These are phyloP conservation scores for Penicillium riverlandense DNA, from an alignment of 495 filamentous ascomycete genomes.

Conservation along the genomic window DNA sequence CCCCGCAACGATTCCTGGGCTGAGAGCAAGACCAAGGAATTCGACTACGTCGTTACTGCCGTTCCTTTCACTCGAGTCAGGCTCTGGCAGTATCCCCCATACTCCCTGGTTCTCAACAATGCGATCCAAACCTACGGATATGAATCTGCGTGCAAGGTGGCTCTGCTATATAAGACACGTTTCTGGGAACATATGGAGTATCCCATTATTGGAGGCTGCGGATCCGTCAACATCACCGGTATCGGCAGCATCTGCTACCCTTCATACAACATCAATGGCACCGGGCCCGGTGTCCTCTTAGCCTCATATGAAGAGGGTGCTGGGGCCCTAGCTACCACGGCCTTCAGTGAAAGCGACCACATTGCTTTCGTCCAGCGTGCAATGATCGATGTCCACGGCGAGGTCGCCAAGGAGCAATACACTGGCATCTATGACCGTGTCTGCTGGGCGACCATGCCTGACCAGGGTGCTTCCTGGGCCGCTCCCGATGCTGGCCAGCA, in stretches of 20 bases:
- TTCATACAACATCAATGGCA: slow-evolving; percentile 51
- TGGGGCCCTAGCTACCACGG: slow-evolving; percentile 35
- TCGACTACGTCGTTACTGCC: slow-evolving; percentile 25
- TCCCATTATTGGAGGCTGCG: slow-evolving; percentile 57
- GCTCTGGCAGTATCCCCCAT: slow-evolving; percentile 19
- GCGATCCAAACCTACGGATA: slow-evolving; percentile 52
- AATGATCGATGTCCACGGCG: slow-evolving; percentile 52
- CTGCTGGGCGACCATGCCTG: slow-evolving; percentile 51
- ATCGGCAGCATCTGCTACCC: slow-evolving; percentile 55
- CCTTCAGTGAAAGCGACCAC: slow-evolving; percentile 45
- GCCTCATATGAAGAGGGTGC: slow-evolving; percentile 47
- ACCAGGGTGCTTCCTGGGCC: slow-evolving; percentile 46
- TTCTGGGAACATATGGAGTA: slow-evolving; percentile 58
- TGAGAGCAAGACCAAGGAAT: slow-evolving; percentile 9
- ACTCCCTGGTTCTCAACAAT: slow-evolving; percentile 32
- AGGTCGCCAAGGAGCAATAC: slow-evolving; percentile 42
- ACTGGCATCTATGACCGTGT: slow-evolving; percentile 49
- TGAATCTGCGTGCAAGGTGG: slow-evolving; percentile 54
- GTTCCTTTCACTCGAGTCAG: slow-evolving; percentile 22
- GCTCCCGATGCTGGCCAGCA: slow-evolving; percentile 50
- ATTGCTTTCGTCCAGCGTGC: slow-evolving; percentile 46
- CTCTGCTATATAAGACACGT: slow-evolving; percentile 52
- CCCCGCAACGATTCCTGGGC: too few relatives aligned
- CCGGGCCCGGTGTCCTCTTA: slow-evolving; percentile 47
- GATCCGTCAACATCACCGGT: slow-evolving; percentile 40